A percentile compares a stretch with the other conserved stretches of the same genome.
Conservation (phyloP, 352 stramenopile genomes). For the Globisporangium cederbergense region DNA sequence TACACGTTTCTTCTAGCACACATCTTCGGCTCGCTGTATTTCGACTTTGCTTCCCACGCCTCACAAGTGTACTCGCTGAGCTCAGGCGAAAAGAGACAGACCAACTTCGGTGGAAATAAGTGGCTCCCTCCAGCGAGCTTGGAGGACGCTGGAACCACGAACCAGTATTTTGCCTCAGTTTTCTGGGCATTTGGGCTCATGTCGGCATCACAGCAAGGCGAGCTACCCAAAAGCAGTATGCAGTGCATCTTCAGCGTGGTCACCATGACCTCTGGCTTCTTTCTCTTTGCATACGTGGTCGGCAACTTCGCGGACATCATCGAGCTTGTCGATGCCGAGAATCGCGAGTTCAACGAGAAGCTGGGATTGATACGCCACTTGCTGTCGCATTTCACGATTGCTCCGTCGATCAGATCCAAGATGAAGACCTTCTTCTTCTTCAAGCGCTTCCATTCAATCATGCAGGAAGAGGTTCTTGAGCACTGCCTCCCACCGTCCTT, state of each 20-base stretch:
- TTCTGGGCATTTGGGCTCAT: constrained; percentile 50
- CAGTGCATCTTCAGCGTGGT: constrained; percentile 39
- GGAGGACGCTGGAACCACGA: background rate
- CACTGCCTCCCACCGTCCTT: constrained; percentile 44
- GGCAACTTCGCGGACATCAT: constrained; percentile 50
- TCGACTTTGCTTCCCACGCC: constrained; percentile 44
- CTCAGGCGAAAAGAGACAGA: background rate
- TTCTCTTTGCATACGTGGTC: constrained; percentile 45
- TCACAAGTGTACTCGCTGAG: constrained; percentile 22
- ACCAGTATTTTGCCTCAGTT: constrained; percentile 32
- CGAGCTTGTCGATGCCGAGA: constrained; percentile 40
- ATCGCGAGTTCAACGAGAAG: constrained; percentile 48
- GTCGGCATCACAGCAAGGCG: constrained; percentile 34
- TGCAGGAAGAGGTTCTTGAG: constrained; percentile 41
- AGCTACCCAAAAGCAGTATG: constrained; percentile 28
- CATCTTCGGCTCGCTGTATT: constrained; percentile 51
- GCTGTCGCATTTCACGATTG: constrained; percentile 36
- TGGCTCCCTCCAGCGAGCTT: constrained; percentile 26
- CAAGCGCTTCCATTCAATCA: constrained; percentile 52
- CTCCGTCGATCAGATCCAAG: constrained; percentile 27
- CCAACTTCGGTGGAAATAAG: constrained; percentile 38
- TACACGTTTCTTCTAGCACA: constrained; percentile 51
- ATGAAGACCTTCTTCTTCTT: constrained; percentile 56
- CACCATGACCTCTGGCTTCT: constrained; percentile 40
- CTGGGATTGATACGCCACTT: constrained; percentile 41